phyloP scores from a whole-genome alignment of 352 stramenopile genomes.

The Globisporangium echinulatum region DNA sequence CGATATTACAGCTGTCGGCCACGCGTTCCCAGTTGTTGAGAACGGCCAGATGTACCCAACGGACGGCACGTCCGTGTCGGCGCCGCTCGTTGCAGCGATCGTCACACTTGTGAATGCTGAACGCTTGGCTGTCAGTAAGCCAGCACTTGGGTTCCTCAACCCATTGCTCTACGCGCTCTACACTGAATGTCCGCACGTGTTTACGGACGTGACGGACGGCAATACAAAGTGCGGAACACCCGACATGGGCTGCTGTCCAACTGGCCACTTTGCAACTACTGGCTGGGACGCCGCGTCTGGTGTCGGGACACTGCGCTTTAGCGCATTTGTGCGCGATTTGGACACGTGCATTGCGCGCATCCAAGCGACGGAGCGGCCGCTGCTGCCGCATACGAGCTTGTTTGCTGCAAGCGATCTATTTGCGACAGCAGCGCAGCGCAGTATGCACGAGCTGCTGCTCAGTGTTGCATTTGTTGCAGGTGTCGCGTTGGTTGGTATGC shows the following conservation, averaged over 20 bases:
- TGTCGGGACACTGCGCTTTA: slow-evolving; percentile 49
- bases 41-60: slow-evolving; percentile 46
- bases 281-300: slow-evolving; percentile 71
- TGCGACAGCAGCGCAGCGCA: slow-evolving; percentile 12
- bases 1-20: slow-evolving; percentile 57
- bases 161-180: slow-evolving; percentile 63
- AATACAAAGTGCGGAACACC: slow-evolving; percentile 46
- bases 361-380: background rate
- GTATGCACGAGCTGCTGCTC: slow-evolving; percentile 22
- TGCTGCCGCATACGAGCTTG: background rate
- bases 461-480: slow-evolving; percentile 24
- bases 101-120: slow-evolving; percentile 49
- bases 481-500: slow-evolving; percentile 24
- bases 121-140: slow-evolving; percentile 24
- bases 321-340: slow-evolving; percentile 29
- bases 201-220: slow-evolving; percentile 56
- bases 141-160: slow-evolving; percentile 62
- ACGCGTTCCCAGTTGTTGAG: slow-evolving; percentile 55
- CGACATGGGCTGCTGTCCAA: slow-evolving; percentile 40
- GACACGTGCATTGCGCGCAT: slow-evolving; percentile 28
- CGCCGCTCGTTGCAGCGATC: slow-evolving; percentile 60
- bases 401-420: slow-evolving; percentile 9
- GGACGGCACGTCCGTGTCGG: slow-evolving; percentile 70
- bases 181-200: slow-evolving; percentile 57
- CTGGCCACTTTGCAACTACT: slow-evolving; percentile 33